Evolutionary conservation across 2,329 filamentous ascomycete species (phyloP).

Genomic region (Pseudogymnoascus sp.): DNA sequence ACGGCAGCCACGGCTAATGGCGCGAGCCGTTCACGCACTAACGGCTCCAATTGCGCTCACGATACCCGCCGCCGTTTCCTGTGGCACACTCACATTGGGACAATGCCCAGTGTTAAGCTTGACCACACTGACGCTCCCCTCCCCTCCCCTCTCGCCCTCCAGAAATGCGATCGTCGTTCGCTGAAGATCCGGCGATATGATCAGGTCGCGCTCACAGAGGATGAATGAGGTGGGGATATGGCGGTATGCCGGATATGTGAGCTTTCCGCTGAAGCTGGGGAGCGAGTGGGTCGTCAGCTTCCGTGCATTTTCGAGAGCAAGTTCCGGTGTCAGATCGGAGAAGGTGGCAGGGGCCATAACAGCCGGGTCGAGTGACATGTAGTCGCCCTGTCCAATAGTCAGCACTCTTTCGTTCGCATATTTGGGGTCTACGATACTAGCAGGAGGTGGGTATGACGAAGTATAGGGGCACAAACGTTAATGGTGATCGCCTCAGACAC

Average conservation of each 20-base stretch:
- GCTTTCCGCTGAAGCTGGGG: not conserved
- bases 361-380: not conserved
- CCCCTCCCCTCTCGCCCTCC: not conserved
- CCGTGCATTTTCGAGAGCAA: not conserved
- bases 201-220: not conserved
- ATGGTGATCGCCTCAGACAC: not conserved
- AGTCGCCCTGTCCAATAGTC: not conserved
- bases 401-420: not conserved
- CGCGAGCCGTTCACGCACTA: not conserved
- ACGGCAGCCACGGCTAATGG: not conserved
- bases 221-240: not conserved
- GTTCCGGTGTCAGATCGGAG: not conserved
- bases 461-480: not conserved
- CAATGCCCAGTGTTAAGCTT: slow-evolving; percentile 1
- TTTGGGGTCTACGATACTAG: not conserved
- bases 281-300: not conserved
- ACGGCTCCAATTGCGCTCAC: not conserved
- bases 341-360: not conserved
- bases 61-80: not conserved
- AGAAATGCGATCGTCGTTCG: not conserved
- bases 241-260: not conserved
- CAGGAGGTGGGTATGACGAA: not conserved
- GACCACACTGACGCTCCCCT: not conserved
- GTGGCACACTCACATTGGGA: not conserved
- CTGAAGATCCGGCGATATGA: not conserved